These are phyloP conservation scores for Boletellus ananas DNA, from an alignment of 768 basidiomycete genomes.

Conservation along the genomic window DNA sequence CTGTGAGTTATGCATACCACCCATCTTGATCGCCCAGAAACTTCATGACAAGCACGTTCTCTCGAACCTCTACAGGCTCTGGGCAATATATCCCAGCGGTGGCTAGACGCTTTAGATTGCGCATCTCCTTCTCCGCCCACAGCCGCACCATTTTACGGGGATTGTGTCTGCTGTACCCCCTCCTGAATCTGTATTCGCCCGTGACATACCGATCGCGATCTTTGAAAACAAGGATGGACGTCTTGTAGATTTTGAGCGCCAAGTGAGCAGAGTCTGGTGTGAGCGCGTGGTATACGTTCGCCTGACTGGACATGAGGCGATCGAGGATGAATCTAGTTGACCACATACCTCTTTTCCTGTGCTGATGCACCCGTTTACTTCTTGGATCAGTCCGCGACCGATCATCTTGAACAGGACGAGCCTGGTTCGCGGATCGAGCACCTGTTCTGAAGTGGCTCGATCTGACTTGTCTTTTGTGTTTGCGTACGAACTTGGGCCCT, in stretches of 20 bases:
- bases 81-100: conserved; percentile 86
- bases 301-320: conserved; percentile 44
- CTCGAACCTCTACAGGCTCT: conserved; percentile 86
- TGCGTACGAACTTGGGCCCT: conserved; percentile 83
- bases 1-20: conserved; percentile 51
- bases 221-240: conserved; percentile 95
- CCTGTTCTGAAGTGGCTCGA: conserved; percentile 94
- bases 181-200: conserved; percentile 92
- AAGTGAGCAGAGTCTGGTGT: conserved; percentile 55
- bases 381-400: conserved; percentile 79
- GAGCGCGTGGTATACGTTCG: conserved; percentile 94
- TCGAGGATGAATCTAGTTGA: neutral
- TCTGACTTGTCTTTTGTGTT: conserved; percentile 96
- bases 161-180: conserved; percentile 84
- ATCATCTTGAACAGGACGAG: conserved; percentile 97
- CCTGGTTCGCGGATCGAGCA: conserved; percentile 92
- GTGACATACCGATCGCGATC: conserved; percentile 96
- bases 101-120: conserved; percentile 83
- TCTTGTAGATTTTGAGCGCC: conserved; percentile 98
- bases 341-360: conserved; percentile 90
- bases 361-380: conserved; percentile 94
- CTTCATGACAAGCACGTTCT: conserved; percentile 95
- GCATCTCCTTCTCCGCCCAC: conserved; percentile 99
- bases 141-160: conserved; percentile 98
- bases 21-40: conserved; percentile 82